A percentile compares a stretch with the other conserved stretches of the same genome.
These are phyloP conservation scores for Pilatotrama ljubarskyi DNA, from an alignment of 768 basidiomycete species.

Conservation along the genomic window DNA sequence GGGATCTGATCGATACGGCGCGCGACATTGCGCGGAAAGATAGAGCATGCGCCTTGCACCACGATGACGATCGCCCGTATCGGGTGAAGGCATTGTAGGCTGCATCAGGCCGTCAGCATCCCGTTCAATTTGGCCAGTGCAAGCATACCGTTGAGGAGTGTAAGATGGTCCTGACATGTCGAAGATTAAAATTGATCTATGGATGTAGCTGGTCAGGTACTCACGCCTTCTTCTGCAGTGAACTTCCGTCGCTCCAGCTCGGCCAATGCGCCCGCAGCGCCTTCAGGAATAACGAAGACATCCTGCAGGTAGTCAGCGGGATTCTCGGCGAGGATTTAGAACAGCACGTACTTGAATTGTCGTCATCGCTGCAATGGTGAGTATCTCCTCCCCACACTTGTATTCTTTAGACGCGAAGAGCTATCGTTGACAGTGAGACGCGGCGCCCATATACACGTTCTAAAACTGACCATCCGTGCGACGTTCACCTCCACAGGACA, in stretches of 20 bases:
- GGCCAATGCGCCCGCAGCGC: conserved; percentile 79
- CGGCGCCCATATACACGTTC: neutral
- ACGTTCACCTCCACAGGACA: conserved; percentile 91
- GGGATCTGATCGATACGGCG: conserved; percentile 91
- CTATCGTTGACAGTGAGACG: conserved; percentile 40
- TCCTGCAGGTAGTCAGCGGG: conserved; percentile 51
- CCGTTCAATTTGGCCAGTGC: too few relatives aligned
- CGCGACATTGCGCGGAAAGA: conserved; percentile 94
- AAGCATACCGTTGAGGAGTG: conserved; percentile 78
- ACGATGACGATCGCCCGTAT: conserved; percentile 81
- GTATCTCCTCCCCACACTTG: conserved; percentile 90
- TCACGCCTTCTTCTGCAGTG: conserved; percentile 95
- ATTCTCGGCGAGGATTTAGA: neutral
- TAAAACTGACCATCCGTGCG: conserved; percentile 80
- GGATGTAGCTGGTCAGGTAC: conserved; percentile 17
- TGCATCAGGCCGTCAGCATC: conserved; percentile 31
- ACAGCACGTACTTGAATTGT: conserved; percentile 57
- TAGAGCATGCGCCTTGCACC: conserved; percentile 91
- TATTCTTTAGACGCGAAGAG: conserved; percentile 83
- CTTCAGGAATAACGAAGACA: conserved; percentile 86
- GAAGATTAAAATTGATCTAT: conserved; percentile 6
- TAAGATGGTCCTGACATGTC: conserved; percentile 80
- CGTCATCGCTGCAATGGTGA: conserved; percentile 96
- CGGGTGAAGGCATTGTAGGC: conserved; percentile 92
- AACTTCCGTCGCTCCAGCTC: conserved; percentile 95